A percentile compares a stretch with the other conserved stretches of the same genome.
phyloP scores from a whole-genome alignment of 78 protist species.

The Dictyostelium firmibasis region DNA sequence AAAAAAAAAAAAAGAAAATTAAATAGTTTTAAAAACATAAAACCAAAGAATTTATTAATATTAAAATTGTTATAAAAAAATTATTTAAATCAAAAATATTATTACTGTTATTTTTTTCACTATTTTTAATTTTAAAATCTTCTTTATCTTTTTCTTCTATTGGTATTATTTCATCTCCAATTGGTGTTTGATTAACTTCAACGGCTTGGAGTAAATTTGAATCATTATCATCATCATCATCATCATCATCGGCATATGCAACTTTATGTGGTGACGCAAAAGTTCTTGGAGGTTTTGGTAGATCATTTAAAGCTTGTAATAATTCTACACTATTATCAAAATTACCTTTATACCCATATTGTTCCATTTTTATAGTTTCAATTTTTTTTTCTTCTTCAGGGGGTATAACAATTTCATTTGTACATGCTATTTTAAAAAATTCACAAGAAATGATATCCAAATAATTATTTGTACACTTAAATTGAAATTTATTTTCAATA shows the following conservation, averaged over 20 bases:
- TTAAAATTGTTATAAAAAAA: neutral
- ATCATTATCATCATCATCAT: neutral
- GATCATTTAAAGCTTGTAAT: neutral
- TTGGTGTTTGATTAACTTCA: neutral
- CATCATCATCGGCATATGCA: neutral
- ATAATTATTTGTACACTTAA: neutral
- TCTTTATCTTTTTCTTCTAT: neutral
- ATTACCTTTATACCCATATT: neutral
- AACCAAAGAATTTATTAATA: neutral
- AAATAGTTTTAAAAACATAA: neutral
- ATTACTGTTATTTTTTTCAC: neutral
- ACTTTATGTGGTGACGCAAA: neutral
- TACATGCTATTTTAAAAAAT: neutral
- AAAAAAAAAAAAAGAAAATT: too few relatives aligned
- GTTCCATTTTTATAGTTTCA: neutral
- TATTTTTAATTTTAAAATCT: too few relatives aligned
- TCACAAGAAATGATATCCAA: neutral
- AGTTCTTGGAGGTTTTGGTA: neutral
- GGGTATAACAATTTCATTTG: neutral
- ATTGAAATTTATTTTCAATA: neutral
- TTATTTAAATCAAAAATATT: neutral
- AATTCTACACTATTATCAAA: neutral
- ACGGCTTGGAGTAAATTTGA: neutral
- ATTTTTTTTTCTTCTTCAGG: neutral
- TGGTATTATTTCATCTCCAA: neutral